Base-by-base conservation (phyloP, 2,329 filamentous ascomycete species). In the Tolypocladium sp. region DNA sequence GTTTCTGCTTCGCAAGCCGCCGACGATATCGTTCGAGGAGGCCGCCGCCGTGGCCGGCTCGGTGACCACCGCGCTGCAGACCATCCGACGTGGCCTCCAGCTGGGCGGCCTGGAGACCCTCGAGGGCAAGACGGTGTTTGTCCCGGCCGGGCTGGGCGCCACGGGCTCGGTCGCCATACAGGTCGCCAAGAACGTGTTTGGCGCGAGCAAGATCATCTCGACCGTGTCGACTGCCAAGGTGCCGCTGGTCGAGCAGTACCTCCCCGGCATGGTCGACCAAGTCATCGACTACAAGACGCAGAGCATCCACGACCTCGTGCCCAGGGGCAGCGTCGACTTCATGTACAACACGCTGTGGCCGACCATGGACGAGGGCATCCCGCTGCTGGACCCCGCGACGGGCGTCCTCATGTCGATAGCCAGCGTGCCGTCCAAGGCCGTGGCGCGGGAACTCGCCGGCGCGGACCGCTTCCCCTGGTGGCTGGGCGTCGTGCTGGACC, bases 191-290 rank as follows among this genome's bases (percentile, higher is more conserved):
- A 78, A 79, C 37, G 72, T 78, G 3, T 82, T 79, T 55, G 73
- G 76, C 0, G 81, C 76, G 1, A 66, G 66, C 0, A 75, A 71
- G 54, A 70, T 84, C 58, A 77, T 84, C 53, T 74, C 79, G 0
- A 82, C 80, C 0, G 79, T 80, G 0, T 83, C 81, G 4, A 82
- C 80, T 27, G 61, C 73, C 12, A 84, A 84, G 67, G 59, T 84
- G 38, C 61, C 69, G 0, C 70, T 77, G 27, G 77, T 82, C 0
- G 73, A 76, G 49, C 63, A 74, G 59, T 63, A 71, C 40, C 67
- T 79, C 0, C 73, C 76, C 0, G 77, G 75, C 0, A 68, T 78
- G 7, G 76, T 81, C 2, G 80, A 82, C 66, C 72, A 80, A 61
- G 67, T 83, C 33, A 70, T 82, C 60, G 80, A 84, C 64, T 84